Evolutionary conservation across 2,329 filamentous ascomycete genomes (phyloP).

Genomic region (Fusarium mexicanum): DNA sequence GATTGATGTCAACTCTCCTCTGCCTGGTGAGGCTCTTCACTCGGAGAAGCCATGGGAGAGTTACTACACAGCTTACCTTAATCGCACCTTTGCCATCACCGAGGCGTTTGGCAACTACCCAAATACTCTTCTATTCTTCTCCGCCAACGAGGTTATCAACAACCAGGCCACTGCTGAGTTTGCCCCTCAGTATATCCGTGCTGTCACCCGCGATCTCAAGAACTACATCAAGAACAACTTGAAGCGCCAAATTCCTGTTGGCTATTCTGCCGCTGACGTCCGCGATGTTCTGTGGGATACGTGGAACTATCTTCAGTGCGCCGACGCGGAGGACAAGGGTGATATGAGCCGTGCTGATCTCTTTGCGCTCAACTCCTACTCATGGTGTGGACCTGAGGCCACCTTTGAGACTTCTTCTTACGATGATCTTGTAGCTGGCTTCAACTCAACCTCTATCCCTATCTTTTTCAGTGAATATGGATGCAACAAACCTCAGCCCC

Average conservation of each 20-base stretch:
- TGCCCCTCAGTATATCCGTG: conserved; percentile 77
- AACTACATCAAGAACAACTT: conserved; percentile 79
- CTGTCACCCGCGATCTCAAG: conserved; percentile 82
- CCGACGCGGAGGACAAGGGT: conserved; percentile 60
- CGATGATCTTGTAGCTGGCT: conserved; percentile 70
- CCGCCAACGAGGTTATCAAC: conserved; percentile 82
- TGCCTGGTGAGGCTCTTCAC: conserved; percentile 66
- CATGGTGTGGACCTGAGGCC: conserved; percentile 72
- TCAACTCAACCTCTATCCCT: conserved; percentile 73
- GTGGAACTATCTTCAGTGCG: conserved; percentile 80
- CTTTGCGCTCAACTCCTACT: conserved; percentile 79
- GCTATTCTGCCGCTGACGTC: conserved; percentile 84
- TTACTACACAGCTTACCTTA: conserved; percentile 69
- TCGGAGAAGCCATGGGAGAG: conserved; percentile 65
- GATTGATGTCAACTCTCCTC: conserved; percentile 74
- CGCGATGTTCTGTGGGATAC: conserved; percentile 77
- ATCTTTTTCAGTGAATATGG: conserved; percentile 87
- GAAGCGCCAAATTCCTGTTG: conserved; percentile 76
- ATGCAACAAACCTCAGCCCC: conserved; percentile 77
- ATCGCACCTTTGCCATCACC: conserved; percentile 73
- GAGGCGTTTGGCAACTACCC: conserved; percentile 74
- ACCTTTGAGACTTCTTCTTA: conserved; percentile 72
- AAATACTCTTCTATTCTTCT: conserved; percentile 78
- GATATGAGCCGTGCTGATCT: conserved; percentile 75
- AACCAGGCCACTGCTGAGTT: conserved; percentile 65